These are phyloP conservation scores for Fusarium illudens DNA, from an alignment of 2,329 filamentous ascomycete species.

Conservation along the genomic window DNA sequence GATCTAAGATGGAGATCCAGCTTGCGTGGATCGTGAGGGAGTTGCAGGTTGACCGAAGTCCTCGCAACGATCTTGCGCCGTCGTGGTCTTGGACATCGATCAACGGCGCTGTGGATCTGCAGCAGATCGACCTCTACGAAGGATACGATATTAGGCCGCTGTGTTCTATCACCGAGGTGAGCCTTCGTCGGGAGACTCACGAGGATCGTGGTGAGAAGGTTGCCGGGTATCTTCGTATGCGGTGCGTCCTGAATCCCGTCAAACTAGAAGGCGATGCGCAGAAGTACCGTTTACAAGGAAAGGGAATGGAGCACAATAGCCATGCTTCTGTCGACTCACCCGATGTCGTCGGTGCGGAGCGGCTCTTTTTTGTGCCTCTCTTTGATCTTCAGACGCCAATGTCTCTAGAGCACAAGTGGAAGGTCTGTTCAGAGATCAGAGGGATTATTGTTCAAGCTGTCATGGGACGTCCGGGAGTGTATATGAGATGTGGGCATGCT, in stretches of 20 bases:
- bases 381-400: conserved; percentile 4
- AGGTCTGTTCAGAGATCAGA: conserved; percentile 5
- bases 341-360: not conserved
- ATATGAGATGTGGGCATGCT: conserved; percentile 14
- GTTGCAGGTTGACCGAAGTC: not conserved
- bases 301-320: conserved; percentile 1
- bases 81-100: conserved; percentile 21
- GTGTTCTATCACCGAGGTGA: not conserved
- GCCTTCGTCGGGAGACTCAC: not conserved
- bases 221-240: not conserved
- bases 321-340: not conserved
- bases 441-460: conserved; percentile 5
- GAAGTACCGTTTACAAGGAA: not conserved
- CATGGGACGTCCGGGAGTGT: not conserved
- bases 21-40: conserved; percentile 5
- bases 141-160: conserved; percentile 7
- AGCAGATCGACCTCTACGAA: not conserved
- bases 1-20: conserved; percentile 15
- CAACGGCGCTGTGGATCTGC: conserved; percentile 7
- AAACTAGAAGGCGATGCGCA: not conserved
- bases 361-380: conserved; percentile 11
- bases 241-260: conserved; percentile 9
- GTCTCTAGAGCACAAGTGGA: conserved; percentile 6
- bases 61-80: conserved; percentile 16
- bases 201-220: not conserved